Base-by-base conservation (phyloP, 2,329 filamentous ascomycete species). In the Lasiodiplodia theobromae region DNA sequence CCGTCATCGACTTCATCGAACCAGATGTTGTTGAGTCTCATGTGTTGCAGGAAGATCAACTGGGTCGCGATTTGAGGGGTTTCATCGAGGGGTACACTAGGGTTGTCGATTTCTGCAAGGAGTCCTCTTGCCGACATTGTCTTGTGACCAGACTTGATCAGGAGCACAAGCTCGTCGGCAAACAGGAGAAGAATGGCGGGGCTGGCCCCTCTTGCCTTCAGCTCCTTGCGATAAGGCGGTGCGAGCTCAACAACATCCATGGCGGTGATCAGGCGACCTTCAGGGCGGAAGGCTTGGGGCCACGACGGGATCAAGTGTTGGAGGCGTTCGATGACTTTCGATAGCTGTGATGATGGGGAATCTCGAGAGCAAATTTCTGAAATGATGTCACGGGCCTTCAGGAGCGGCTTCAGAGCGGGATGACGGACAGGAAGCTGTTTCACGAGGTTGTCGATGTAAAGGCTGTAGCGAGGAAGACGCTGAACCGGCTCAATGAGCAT, bases 281-380 rank as follows among this genome's bases (percentile, higher is more conserved):
- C 85, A 0, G 92, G 91, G 72, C 90, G 87, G 28, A 94, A 86
- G 62, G 90, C 86, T 25, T 82, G 76, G 1, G 93, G 93, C 93
- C 93, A 97, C 56, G 86, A 88, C 74, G 92, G 89, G 52, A 96
- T 87, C 78, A 96, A 87, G 71, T 91, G 90, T 71, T 90, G 90
- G 58, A 97, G 82, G 52, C 92, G 89, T 72, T 89, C 91, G 40
- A 91, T 87, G 54, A 93, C 85, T 72, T 92, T 91, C 11, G 90
- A 89, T 72, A 93, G 92, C 74, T 93, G 91, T 3, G 84, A 81
- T 79, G 84, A 74, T 75, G 92, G 77, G 82, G 92, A 86, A 74
- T 97, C 95, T 82, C 97, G 90, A 18, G 95, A 96, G 80, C 96
- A 99, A 53, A 99, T 99, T 66, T 97, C 96, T 23, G 94, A 94